Conservation (phyloP, 83 land plant genomes). For the Larix sibirica region DNA sequence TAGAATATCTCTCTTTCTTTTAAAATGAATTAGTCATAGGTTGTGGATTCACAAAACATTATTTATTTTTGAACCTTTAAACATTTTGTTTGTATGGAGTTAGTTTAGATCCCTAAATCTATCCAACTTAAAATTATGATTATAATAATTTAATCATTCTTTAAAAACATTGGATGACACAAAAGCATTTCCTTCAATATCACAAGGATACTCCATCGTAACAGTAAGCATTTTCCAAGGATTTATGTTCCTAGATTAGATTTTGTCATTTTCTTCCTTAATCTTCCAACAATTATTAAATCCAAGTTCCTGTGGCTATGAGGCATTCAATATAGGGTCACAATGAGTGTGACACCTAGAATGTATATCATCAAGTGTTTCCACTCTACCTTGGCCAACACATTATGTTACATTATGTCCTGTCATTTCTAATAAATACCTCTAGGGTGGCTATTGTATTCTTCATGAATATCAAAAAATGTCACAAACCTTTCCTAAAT, state of each 20-base stretch:
- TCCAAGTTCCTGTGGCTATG: constrained; percentile 65
- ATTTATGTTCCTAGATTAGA: constrained; percentile 1
- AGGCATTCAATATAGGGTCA: constrained; percentile 70
- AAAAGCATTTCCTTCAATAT: too few relatives aligned
- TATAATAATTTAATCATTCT: too few relatives aligned
- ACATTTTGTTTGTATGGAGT: too few relatives aligned
- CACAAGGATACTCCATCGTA: neutral
- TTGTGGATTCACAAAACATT: too few relatives aligned
- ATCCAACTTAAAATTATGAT: too few relatives aligned
- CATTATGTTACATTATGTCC: constrained; percentile 71
- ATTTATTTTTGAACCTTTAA: too few relatives aligned
- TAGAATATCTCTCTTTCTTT: too few relatives aligned
- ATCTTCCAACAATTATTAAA: constrained; percentile 68
- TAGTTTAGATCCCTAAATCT: too few relatives aligned
- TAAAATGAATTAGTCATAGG: too few relatives aligned
- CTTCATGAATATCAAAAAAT: constrained; percentile 76
- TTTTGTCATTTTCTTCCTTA: constrained; percentile 43
- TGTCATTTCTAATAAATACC: constrained; percentile 68
- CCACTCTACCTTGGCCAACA: constrained; percentile 62
- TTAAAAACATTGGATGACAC: too few relatives aligned
- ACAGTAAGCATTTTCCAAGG: constrained; percentile 1
- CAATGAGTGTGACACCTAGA: constrained; percentile 76
- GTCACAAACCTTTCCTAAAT: constrained; percentile 69
- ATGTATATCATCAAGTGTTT: constrained; percentile 56
- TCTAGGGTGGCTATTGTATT: constrained; percentile 81